phyloP scores from a whole-genome alignment of 345 rosid genomes.

The Adansonia digitata region DNA sequence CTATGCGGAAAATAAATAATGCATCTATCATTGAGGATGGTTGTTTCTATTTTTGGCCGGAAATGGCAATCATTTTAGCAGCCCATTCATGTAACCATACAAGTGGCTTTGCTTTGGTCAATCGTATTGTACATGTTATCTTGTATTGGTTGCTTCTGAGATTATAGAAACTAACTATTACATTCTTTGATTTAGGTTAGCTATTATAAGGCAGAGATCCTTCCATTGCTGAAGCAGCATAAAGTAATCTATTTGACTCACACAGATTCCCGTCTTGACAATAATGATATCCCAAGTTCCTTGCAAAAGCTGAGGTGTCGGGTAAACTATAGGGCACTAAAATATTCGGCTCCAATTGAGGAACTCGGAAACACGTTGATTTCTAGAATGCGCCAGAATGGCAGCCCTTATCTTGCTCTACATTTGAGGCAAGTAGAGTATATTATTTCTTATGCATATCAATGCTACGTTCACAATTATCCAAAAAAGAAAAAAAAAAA shows the following conservation, averaged over 20 bases:
- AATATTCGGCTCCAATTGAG: constrained; percentile 76
- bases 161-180: background rate
- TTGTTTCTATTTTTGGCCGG: background rate
- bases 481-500: background rate
- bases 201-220: constrained; percentile 78
- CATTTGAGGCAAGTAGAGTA: constrained; percentile 66
- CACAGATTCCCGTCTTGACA: constrained; percentile 91
- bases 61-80: background rate
- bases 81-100: background rate
- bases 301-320: constrained; percentile 88
- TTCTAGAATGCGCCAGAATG: constrained; percentile 71
- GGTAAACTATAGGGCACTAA: constrained; percentile 76
- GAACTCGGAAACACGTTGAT: constrained; percentile 70
- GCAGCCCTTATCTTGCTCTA: constrained; percentile 83
- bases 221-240: constrained; percentile 76
- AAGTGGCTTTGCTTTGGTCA: background rate
- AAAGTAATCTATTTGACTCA: constrained; percentile 83
- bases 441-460: background rate
- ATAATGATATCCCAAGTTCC: constrained; percentile 60
- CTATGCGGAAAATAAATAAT: background rate
- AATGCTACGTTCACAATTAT: background rate
- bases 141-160: background rate
- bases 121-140: background rate
- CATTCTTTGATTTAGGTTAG: constrained; percentile 53
- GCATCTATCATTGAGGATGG: background rate